Base-by-base conservation (phyloP, 1,284 basidiomycete species). In the Fistulina hepatica region DNA sequence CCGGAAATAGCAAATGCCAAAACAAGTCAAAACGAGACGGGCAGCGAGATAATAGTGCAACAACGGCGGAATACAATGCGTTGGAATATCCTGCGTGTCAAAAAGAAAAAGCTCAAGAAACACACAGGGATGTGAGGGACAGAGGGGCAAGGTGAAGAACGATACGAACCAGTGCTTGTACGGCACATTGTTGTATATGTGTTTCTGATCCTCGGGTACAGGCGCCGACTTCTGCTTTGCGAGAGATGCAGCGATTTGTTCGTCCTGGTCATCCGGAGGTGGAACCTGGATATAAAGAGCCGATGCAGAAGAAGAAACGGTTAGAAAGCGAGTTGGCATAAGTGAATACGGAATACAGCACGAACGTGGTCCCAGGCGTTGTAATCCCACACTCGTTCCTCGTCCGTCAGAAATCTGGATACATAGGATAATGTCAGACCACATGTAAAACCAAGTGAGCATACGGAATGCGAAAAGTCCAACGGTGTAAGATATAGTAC, bases 341-440 rank as follows among this genome's bases (percentile, higher is more conserved):
- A 8, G 4, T 11, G 4, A 9, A 31, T 3, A 8, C 4, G 15
- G 19, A 9, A 3, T 31, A 3, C 15, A 15, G n/a, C 10, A 16
- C 28, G 4, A 3, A 31, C 89, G 55, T 92, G 88, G 56, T 93
- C 89, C 89, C 89, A 86, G 2, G 81, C 82, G 48, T 86, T 85
- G 41, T 83, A 76, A 22, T 67, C 65, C 76, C 79, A 86, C 6
- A 85, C 77, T 47, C 81, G 67, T 6, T 61, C 54, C 34, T 74
- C 66, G 15, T 74, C 62, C 34, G 68, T 77, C 33, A 82, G 65
- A 52, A 80, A 81, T 53, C 79, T 79, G 45, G 38, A 30, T 7
- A 17, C 13, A 12, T 23, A 17, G 19, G 11, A 21, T 20, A 32
- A 20, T n/a, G 28, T 34, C 22, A 21, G 2, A 30, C 27, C 6